Evolutionary conservation across 2,329 filamentous ascomycete genomes (phyloP).

Genomic region (Curvularia eragrostidis): DNA sequence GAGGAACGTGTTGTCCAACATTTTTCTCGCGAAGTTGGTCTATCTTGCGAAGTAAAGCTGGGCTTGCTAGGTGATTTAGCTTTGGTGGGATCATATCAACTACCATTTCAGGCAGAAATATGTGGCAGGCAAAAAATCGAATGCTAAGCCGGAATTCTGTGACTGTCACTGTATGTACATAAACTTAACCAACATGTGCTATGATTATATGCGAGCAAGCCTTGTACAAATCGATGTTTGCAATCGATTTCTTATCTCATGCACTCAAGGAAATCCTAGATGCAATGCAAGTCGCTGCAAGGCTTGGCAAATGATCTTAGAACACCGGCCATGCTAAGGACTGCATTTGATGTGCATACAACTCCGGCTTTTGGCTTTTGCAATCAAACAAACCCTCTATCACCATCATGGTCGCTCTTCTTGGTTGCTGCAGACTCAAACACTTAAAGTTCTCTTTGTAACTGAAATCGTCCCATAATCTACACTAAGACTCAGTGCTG

Average conservation of each 20-base stretch:
- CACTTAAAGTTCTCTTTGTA: neutral
- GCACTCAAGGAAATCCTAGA: constrained; percentile 1
- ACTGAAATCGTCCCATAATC: neutral
- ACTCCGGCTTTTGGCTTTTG: neutral
- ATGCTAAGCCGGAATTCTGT: neutral
- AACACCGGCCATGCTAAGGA: neutral
- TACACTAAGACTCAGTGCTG: neutral
- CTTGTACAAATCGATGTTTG: neutral
- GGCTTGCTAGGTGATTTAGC: constrained; percentile 4
- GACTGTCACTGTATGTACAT: neutral
- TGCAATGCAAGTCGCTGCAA: neutral
- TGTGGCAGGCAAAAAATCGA: neutral
- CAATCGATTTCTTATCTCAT: neutral
- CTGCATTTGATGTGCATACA: constrained; percentile 1
- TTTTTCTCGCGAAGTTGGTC: constrained; percentile 10
- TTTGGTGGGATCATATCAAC: neutral
- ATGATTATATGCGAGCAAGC: neutral
- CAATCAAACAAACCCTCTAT: neutral
- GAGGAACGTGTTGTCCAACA: constrained; percentile 5
- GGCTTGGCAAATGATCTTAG: constrained; percentile 3
- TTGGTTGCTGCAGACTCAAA: neutral
- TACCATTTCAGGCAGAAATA: neutral
- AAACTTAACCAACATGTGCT: neutral
- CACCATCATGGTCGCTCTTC: neutral
- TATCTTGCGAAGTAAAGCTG: constrained; percentile 7